Evolutionary conservation across 78 protist species (phyloP), one percentile per base, ranked within the genome.

Genomic region (Pigoraptor vietnamica): DNA sequence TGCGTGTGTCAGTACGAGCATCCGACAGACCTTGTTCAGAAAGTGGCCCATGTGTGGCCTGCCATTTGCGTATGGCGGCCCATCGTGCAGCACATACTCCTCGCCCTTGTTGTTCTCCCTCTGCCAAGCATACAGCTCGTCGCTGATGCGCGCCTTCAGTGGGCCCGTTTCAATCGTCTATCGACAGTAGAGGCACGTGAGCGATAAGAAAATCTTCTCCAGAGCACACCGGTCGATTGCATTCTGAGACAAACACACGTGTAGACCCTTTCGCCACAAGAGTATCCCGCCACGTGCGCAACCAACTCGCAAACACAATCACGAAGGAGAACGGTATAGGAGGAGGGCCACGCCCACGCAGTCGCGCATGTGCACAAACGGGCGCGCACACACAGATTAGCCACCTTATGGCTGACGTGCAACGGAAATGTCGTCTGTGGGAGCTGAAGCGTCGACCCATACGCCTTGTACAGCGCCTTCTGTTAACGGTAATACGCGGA

Each of bases 11-110:
- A 86, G 88, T 6, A 86, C 6, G 67, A 35, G 29, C 29, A 48
- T 14, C 6, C 29, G 67, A 14, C 67, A 48, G 67, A 90, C 92
- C 91, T 94, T 94, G 92, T 94, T 94, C n/a, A 94, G 79, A 56
- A 91, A 92, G 37, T 94, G 96, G 34, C 98, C 96, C 38, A 95
- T 32, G 90, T 98, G 98, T 29, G 94, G 93, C 24, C 82, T 90
- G 56, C 99, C 98, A 87, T 98, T 98, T 82, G 99, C 99, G 55
- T 96, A 98, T 25, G 99, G 99, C 83, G 99, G 99, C 1, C 99
- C 99, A 87, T 98, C 99, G 91, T 97, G 99, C 84, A 96, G 95
- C n/a, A 95, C 67, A 48, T 48, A 48, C 29, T 48, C 67, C 6
- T 14, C 14, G 67, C 67, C 67, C 6, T 6, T 21, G 67, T 14